Evolutionary conservation across 768 basidiomycete genomes (phyloP).

Genomic region (Plicaturopsis crispa): DNA sequence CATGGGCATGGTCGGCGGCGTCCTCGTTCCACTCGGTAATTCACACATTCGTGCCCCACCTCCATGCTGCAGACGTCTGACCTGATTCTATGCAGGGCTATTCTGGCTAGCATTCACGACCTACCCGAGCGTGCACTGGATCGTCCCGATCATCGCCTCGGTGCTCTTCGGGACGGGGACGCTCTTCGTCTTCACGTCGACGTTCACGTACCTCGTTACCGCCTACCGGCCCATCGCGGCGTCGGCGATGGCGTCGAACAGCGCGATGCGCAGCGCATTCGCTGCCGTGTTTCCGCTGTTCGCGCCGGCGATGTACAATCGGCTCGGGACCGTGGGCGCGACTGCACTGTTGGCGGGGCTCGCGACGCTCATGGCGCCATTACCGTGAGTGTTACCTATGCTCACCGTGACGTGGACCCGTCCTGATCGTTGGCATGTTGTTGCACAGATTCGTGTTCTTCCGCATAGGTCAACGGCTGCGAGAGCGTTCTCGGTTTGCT

Average conservation of each 20-base stretch:
- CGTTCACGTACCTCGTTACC: conserved; percentile 68
- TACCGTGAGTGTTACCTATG: conserved; percentile 37
- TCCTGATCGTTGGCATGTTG: too few species aligned
- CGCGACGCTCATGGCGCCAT: conserved; percentile 52
- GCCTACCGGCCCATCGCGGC: conserved; percentile 60
- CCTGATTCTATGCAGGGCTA: conserved; percentile 30
- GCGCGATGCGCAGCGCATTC: conserved; percentile 55
- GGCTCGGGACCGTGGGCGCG: conserved; percentile 59
- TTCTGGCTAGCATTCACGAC: conserved; percentile 56
- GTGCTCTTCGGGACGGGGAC: conserved; percentile 61
- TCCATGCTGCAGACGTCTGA: conserved; percentile 13
- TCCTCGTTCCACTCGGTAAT: conserved; percentile 42
- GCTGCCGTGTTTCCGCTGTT: conserved; percentile 60
- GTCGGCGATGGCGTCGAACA: conserved; percentile 61
- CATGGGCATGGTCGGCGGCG: conserved; percentile 44
- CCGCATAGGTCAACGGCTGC: conserved; percentile 15
- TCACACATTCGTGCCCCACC: background rate
- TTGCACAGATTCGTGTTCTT: too few species aligned
- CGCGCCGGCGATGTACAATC: conserved; percentile 41
- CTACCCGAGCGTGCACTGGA: conserved; percentile 48
- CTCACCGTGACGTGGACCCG: too few species aligned
- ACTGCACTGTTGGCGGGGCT: conserved; percentile 63
- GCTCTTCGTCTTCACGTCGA: conserved; percentile 54
- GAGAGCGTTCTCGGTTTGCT: conserved; percentile 16
- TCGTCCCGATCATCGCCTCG: conserved; percentile 59